Base-by-base conservation (phyloP, 495 filamentous ascomycete genomes). In the Darksidea phi region DNA sequence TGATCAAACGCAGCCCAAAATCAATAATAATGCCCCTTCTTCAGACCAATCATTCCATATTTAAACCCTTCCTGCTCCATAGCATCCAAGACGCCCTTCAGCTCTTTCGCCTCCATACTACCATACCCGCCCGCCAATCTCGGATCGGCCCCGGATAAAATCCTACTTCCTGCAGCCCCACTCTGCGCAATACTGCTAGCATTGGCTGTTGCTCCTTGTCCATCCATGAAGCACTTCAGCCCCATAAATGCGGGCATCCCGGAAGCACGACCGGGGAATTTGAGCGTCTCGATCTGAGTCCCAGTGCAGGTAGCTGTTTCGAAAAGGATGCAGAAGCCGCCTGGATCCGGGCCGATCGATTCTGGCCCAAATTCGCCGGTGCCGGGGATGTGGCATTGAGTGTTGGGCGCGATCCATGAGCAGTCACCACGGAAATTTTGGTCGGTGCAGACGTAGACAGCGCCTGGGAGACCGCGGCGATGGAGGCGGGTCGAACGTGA, bases 311-410 rank as follows among this genome's bases (percentile, higher is more conserved):
- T 28, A 0, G 41, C 2, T 17, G 18, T 37, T 4, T 20, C 1
- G 34, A 53, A 64, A 17, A 64, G 47, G 13, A 41, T 53, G 54
- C 61, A 64, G 34, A 26, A 51, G 24, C 61, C 61, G 36, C 61
- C 61, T 2, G 53, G 54, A 23, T 64, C 61, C 2, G 61, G 61
- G 23, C 61, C 61, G 61, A 64, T 64, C 24, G 61, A 64, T 47
- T 53, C 15, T 1, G 54, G 61, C 6, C 23, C 46, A 1, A 24
- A 13, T 21, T 34, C 12, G 6, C 54, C 61, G 2, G 54, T 58
- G 21, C 61, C 61, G 0, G 52, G 11, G 28, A 64, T 64, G 47
- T 48, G 61, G 48, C 61, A 64, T 6, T 21, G 8, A 4, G 18
- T 21, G 10, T 23, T 32, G 1, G 61, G 61, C n/a, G 20, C 12